Base-by-base conservation (phyloP, 2,329 filamentous ascomycete genomes). In the Talaromyces sp. region DNA sequence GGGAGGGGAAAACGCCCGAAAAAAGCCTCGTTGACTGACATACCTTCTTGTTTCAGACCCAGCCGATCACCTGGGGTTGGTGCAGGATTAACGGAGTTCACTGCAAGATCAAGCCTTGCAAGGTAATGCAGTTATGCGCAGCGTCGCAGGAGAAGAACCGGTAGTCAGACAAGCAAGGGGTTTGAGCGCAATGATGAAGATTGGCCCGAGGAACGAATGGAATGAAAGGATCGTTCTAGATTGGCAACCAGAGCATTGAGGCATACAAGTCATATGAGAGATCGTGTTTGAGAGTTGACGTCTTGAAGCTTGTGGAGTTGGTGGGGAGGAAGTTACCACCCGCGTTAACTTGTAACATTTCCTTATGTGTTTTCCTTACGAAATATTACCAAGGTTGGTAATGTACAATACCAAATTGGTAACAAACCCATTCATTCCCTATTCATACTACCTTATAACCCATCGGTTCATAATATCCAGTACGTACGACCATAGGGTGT, bases 41-140 rank as follows among this genome's bases (percentile, higher is more conserved):
- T 63, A 63, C 61, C 50, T 56, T 47, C 19, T 63, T 33, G 50
- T 57, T 57, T 63, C 61, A 47, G 39, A 41, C 7, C 17, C 33
- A 56, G 61, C 19, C 49, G 49, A 57, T 63, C 50, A n/a, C 50
- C 61, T 45, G 35, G 47, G 60, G 45, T 19, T 19, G 43, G 19
- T 35, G 39, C n/a, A 37, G 41, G 27, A 39, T 43, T 27, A 47
- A 60, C 47, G 39, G 25, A 19, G 41, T 47, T 33, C 10, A 54
- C 33, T 43, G 22, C 33, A 25, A 45, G 15, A 52, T 33, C 6
- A 33, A 31, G 27, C 27, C 27, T 31, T 31, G 27, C 27, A 6
- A 52, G 47, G 25, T 8, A 15, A 50, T 31, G 47, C 47, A 50
- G 19, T n/a, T 39, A 43, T 31, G 47, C 22, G 25, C 31, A 37